Conservation (phyloP, 345 rosid species). For the Odontarrhena argentea region DNA sequence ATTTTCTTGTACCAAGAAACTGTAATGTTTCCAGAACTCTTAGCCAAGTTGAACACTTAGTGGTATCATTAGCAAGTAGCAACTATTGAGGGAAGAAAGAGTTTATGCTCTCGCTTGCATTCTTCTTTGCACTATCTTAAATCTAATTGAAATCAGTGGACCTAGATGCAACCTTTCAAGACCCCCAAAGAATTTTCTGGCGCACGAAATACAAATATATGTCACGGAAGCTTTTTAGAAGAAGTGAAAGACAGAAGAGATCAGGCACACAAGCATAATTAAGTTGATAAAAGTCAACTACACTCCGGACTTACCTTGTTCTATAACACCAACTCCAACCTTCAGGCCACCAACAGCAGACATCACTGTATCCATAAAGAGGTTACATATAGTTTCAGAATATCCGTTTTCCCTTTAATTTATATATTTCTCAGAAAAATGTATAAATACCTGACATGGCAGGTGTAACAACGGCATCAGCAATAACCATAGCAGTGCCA, state of each 20-base stretch:
- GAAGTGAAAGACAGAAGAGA: constrained; percentile 15
- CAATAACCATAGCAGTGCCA: constrained; percentile 96
- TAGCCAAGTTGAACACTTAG: constrained; percentile 7
- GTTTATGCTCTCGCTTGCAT: constrained; percentile 15
- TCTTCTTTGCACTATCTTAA: constrained; percentile 10
- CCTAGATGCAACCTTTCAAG: constrained; percentile 25
- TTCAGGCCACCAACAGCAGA: constrained; percentile 97
- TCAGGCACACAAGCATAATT: constrained; percentile 8
- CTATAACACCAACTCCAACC: constrained; percentile 68
- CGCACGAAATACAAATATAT: constrained; percentile 2
- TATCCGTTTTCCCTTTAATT: neutral
- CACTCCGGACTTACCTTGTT: constrained; percentile 55
- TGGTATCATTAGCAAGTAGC: constrained; percentile 13
- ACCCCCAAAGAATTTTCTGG: neutral
- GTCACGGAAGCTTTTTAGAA: constrained; percentile 14
- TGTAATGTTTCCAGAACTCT: neutral
- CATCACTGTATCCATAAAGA: constrained; percentile 62
- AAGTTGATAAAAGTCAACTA: constrained; percentile 19
- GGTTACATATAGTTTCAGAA: constrained; percentile 19
- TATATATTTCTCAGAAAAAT: neutral
- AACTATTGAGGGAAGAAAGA: constrained; percentile 3
- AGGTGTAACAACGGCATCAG: constrained; percentile 97
- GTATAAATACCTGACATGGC: constrained; percentile 89
- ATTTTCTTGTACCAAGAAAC: constrained; percentile 11
- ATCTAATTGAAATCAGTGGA: constrained; percentile 4